phyloP scores from a whole-genome alignment of 129 eudicot species.

The Chrysanthemum lavandulifolium region DNA sequence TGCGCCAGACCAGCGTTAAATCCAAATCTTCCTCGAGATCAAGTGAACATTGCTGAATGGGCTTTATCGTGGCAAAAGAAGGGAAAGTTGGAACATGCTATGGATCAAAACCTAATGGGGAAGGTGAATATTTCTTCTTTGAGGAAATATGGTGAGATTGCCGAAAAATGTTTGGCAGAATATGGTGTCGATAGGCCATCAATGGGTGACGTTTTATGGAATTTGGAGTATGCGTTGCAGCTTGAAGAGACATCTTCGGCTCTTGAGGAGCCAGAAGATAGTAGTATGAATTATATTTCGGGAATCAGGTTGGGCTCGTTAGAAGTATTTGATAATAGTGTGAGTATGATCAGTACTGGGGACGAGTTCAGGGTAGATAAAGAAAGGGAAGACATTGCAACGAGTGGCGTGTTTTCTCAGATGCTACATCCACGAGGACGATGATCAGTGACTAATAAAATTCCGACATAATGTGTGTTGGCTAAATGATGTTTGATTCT shows the following conservation, averaged over 20 bases:
- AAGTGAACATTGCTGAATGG: slow-evolving; percentile 99
- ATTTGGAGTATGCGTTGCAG: slow-evolving; percentile 90
- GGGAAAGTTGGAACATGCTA: slow-evolving; percentile 82
- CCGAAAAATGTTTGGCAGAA: slow-evolving; percentile 89
- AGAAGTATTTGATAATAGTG: slow-evolving; percentile 71
- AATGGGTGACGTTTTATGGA: slow-evolving; percentile 99
- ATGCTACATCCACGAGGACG: slow-evolving; percentile 91
- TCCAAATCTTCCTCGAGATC: slow-evolving; percentile 95
- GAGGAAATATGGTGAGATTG: slow-evolving; percentile 91
- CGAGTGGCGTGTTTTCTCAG: slow-evolving; percentile 91
- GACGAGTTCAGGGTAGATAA: slow-evolving; percentile 57
- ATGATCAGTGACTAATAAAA: slow-evolving; percentile 31
- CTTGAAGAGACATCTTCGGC: slow-evolving; percentile 90
- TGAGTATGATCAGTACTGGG: slow-evolving; percentile 60
- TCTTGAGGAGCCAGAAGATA: slow-evolving; percentile 80
- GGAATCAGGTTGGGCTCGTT: slow-evolving; percentile 59
- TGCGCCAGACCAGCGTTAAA: slow-evolving; percentile 90
- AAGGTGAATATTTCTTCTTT: slow-evolving; percentile 77
- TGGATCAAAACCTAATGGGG: slow-evolving; percentile 70
- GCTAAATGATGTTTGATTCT: slow-evolving; percentile 13
- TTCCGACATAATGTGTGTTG: background rate
- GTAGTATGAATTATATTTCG: slow-evolving; percentile 85
- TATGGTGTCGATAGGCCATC: slow-evolving; percentile 94
- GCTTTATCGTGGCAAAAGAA: slow-evolving; percentile 93
- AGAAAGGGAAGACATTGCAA: slow-evolving; percentile 73